Base-by-base conservation (phyloP, 2,329 filamentous ascomycete species). In the Colletotrichum limetticola region DNA sequence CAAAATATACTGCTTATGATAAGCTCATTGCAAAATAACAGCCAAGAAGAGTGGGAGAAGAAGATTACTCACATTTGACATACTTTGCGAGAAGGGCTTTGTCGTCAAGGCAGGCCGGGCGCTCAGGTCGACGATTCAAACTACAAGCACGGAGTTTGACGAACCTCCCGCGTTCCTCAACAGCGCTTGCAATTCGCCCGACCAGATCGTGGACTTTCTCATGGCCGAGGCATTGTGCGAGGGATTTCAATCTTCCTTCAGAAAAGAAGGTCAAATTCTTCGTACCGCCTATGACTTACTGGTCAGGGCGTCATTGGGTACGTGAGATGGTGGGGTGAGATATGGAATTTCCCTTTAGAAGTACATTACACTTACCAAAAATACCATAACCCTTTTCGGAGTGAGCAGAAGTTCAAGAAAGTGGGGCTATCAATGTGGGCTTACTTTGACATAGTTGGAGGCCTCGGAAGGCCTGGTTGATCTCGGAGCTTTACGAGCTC, bases 1-100 rank as follows among this genome's bases (percentile, higher is more conserved):
- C 71, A 63, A 84, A 84, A 66, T 83, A 84, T 14, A 78, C 82
- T 83, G 1, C 77, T 14, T 4, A 12, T 2, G 12, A 28, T 68
- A 7, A 63, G 64, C 22, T 4, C 11, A 8, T 22, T 49, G 16
- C 49, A 5, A 28, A 1, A 6, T 7, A 11, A 26, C 3, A 28
- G 5, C 7, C 19, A 22, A 30, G 49, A 37, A n/a, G 19, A n/a
- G 12, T 4, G 22, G 19, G 19, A 49, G 5, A 22, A 11, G n/a
- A n/a, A 8, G 1, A 9, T n/a, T n/a, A 28, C 19, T 58, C 26
- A 65, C 74, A 57, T 52, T 22, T 59, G 24, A 76, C 74, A n/a
- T 62, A 76, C 28, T 68, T 68, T 8, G 67, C 5, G 4, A 70
- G 66, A 12, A 61, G 58, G 2, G 5, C 32, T 49, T 55, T 73